These are phyloP conservation scores for Euphorbia schlechtendalii DNA, from an alignment of 441 rosid genomes.

Conservation along the genomic window DNA sequence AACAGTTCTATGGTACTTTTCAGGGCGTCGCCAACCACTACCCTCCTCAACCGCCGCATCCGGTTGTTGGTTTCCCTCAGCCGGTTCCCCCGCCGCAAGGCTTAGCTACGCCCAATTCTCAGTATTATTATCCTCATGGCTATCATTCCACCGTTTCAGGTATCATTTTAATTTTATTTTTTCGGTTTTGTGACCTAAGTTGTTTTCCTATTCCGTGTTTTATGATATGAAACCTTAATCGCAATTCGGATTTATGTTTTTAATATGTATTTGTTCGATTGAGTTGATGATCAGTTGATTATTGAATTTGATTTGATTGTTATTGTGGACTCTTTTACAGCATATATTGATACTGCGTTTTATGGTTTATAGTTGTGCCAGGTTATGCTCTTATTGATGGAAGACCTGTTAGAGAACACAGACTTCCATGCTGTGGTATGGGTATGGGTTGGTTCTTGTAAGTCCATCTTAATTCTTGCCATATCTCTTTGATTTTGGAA, in stretches of 20 bases:
- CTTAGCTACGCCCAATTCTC: constrained; percentile 18
- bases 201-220: background rate
- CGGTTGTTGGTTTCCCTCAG: constrained; percentile 36
- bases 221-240: background rate
- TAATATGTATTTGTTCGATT: background rate
- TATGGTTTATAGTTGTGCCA: constrained; percentile 18
- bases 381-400: constrained; percentile 55
- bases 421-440: constrained; percentile 76
- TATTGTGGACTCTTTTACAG: background rate
- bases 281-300: background rate
- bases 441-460: constrained; percentile 92
- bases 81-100: constrained; percentile 31
- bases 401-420: constrained; percentile 36
- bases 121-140: constrained; percentile 25
- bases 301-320: constrained; percentile 3
- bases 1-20: constrained; percentile 66
- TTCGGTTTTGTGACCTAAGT: background rate
- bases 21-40: constrained; percentile 80
- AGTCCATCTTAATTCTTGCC: constrained; percentile 25
- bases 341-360: background rate
- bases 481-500: background rate
- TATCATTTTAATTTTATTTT: constrained; percentile 3
- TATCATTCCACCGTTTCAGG: constrained; percentile 49
- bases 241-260: background rate
- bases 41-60: constrained; percentile 36